Conservation (phyloP, 2,329 filamentous ascomycete species). For the Phyllosticta capitalensis region DNA sequence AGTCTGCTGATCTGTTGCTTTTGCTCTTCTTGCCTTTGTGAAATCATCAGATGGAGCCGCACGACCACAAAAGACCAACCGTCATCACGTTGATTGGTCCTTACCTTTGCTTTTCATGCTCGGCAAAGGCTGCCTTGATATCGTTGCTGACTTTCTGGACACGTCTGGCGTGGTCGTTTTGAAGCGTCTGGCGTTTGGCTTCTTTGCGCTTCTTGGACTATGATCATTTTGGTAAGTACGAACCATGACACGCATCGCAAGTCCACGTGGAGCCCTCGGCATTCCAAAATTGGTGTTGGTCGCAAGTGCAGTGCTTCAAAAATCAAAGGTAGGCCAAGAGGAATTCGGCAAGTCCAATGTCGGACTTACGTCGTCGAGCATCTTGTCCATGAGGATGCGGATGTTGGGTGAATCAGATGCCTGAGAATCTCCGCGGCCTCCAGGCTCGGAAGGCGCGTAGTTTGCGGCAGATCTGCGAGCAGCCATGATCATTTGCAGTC, state of each 20-base stretch:
- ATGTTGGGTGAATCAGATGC: constrained; percentile 10
- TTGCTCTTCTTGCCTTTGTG: background rate
- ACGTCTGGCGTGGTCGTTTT: constrained; percentile 15
- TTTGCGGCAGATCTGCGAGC: background rate
- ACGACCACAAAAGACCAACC: background rate
- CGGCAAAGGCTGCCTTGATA: constrained; percentile 19
- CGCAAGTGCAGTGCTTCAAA: background rate
- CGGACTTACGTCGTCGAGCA: constrained; percentile 19
- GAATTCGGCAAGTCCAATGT: background rate
- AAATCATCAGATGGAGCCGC: background rate
- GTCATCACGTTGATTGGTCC: no score
- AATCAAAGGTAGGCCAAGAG: background rate
- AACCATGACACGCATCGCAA: background rate
- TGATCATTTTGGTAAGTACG: background rate
- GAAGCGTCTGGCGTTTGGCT: constrained; percentile 15
- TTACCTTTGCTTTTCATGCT: constrained; percentile 22
- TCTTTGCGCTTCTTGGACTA: constrained; percentile 21
- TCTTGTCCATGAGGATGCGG: constrained; percentile 16
- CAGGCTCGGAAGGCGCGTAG: background rate
- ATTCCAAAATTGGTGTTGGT: background rate
- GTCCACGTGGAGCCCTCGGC: background rate
- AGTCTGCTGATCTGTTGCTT: constrained; percentile 7
- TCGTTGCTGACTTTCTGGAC: constrained; percentile 12
- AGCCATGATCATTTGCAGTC: background rate
- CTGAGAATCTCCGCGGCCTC: constrained; percentile 5